Evolutionary conservation across 2,329 filamentous ascomycete species (phyloP), one percentile per base, ranked within the genome.

Genomic region (Colletotrichum sp.): DNA sequence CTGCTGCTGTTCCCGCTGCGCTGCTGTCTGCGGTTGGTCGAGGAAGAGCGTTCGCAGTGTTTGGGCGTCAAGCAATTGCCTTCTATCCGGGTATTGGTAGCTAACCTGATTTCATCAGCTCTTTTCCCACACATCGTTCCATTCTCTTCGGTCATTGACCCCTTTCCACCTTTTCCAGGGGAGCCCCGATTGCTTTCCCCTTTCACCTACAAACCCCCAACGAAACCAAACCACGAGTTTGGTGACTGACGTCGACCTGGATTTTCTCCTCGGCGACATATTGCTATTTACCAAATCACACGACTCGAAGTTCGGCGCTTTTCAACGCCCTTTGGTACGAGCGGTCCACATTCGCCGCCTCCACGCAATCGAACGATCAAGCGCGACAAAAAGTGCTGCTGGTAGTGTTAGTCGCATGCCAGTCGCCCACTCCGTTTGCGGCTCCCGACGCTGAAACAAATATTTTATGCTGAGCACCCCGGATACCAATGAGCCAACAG

Each of bases 401-500:
- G 73, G 32, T 63, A n/a, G 34, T 59, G 69, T 65, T 48, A 18
- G 36, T 73, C 48, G 67, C 72, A 64, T 39, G 59, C 52, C 26
- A 28, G 18, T 61, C 55, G 26, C 55, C 61, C 14, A 57, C 71
- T n/a, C 63, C 52, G 61, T 72, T 77, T 70, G 74, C 74, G 71
- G 30, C 65, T 60, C 74, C 60, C 71, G 21, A 71, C 48, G 32
- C 74, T 74, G 74, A 76, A 76, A 76, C 65, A 59, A 60, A 69
- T 48, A 48, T 69, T 76, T 76, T 71, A 76, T 76, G 74, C 74
- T 59, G 32, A 73, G 32, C 57, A 68, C 65, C 34, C 68, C 32
- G 69, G 52, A 78, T 68, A 70, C 68, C 34, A 77, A 87, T 85
- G 82, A 86, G 84, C 80, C 80, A 82, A 66, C 81, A 82, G 67